Base-by-base conservation (phyloP, 2,329 filamentous ascomycete species). In the Cercospora beticola region DNA sequence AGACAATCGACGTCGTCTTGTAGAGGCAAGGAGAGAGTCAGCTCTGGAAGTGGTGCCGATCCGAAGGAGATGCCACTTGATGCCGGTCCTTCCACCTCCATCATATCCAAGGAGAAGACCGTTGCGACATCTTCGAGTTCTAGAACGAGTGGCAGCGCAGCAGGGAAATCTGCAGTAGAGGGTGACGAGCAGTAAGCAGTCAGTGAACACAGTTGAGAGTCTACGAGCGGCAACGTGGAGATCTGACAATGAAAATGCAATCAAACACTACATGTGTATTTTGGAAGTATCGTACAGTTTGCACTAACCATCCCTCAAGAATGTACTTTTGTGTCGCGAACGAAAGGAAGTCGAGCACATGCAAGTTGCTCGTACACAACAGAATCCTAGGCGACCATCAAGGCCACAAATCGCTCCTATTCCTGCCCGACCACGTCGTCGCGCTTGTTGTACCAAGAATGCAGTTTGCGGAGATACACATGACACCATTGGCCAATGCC, bases 21-120 rank as follows among this genome's bases (percentile, higher is more conserved):
- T 21, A 74, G 75, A 64, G 74, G 74, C 31, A 76, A 75, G 68
- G 70, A 70, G 52, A 62, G 73, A 12, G 66, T 66, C 56, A 74
- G 65, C 52, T 52, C 65, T 28, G 67, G 61, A 43, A 67, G 66
- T n/a, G 59, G 18, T 49, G 56, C 60, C n/a, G 59, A 30, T n/a
- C 16, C 21, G 16, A 40, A 62, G 21, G 59, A 43, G 14, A 49
- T 7, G 10, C 33, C 36, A 28, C 23, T 23, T 62, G 59, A 46
- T 28, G 36, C 12, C 30, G 14, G 40, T 18, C 59, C 4, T 26
- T 43, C 16, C 23, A 30, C 21, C 3, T 28, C 36, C 5, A 62
- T 6, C n/a, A 43, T 26, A 49, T 26, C 21, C 14, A 62, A 36
- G 23, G 26, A 18, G 16, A 52, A 52, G 46, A 23, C 46, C 10